These are phyloP conservation scores for Irpex lacteus DNA, from an alignment of 1,284 basidiomycete genomes.

Conservation along the genomic window DNA sequence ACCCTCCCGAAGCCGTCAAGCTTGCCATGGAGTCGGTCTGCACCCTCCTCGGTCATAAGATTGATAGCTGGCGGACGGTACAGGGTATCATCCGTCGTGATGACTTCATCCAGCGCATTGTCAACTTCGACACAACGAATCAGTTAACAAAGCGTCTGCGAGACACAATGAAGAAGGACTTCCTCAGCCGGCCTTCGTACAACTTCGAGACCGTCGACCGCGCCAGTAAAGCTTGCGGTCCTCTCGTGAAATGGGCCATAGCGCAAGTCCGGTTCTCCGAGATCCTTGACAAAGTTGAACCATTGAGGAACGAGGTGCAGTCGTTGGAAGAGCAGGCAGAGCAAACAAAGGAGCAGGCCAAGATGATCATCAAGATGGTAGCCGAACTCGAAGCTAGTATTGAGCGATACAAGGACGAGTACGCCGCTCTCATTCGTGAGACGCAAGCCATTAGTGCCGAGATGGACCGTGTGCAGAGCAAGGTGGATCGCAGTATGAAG, in stretches of 20 bases:
- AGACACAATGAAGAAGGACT: slow-evolving; percentile 93
- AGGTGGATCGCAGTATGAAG: slow-evolving; percentile 97
- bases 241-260: slow-evolving; percentile 97
- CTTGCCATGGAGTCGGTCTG: slow-evolving; percentile 99
- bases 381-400: slow-evolving; percentile 93
- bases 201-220: slow-evolving; percentile 96
- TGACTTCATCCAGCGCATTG: slow-evolving; percentile 96
- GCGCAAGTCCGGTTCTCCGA: slow-evolving; percentile 98
- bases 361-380: slow-evolving; percentile 90
- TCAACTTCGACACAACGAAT: slow-evolving; percentile 92
- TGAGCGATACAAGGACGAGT: slow-evolving; percentile 94
- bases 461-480: slow-evolving; percentile 97
- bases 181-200: slow-evolving; percentile 87
- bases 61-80: slow-evolving; percentile 96
- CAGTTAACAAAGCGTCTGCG: slow-evolving; percentile 91
- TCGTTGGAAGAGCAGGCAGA: slow-evolving; percentile 91
- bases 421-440: slow-evolving; percentile 95
- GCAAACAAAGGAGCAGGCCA: slow-evolving; percentile 90
- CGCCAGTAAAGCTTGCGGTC: slow-evolving; percentile 96
- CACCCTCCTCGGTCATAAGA: slow-evolving; percentile 95
- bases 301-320: slow-evolving; percentile 93
- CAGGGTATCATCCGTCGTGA: slow-evolving; percentile 96
- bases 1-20: slow-evolving; percentile 97
- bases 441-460: slow-evolving; percentile 96
- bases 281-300: slow-evolving; percentile 97